phyloP scores from a whole-genome alignment of 2,329 filamentous ascomycete species.

The Boeremia exigua region DNA sequence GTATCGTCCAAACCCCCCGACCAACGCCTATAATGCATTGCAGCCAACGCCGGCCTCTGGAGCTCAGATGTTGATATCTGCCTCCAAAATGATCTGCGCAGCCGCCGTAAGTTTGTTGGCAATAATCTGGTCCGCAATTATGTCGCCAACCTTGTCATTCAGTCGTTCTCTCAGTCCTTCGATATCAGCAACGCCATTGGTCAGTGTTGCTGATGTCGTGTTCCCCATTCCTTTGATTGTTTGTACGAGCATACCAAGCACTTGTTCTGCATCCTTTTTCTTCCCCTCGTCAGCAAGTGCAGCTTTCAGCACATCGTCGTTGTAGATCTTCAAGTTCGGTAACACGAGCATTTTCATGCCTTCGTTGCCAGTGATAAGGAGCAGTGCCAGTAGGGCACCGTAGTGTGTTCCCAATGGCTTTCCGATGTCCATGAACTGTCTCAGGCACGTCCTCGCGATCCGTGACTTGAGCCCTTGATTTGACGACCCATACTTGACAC shows the following conservation, averaged over 20 bases:
- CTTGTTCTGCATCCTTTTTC: constrained; percentile 65
- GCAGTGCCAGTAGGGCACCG: constrained; percentile 81
- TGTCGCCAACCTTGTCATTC: constrained; percentile 53
- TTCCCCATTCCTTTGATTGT: constrained; percentile 62
- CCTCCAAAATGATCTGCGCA: constrained; percentile 33
- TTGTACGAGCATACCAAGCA: constrained; percentile 63
- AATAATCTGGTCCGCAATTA: constrained; percentile 50
- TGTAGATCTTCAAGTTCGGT: constrained; percentile 69
- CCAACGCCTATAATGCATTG: constrained; percentile 19
- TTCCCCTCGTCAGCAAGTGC: constrained; percentile 57
- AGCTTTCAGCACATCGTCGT: constrained; percentile 64
- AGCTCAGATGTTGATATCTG: constrained; percentile 27
- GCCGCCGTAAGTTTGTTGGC: constrained; percentile 44
- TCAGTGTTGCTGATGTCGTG: constrained; percentile 44
- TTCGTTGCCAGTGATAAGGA: constrained; percentile 74
- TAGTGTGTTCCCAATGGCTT: constrained; percentile 86
- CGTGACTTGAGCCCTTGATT: constrained; percentile 86
- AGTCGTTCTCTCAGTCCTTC: constrained; percentile 51
- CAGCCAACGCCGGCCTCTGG: not conserved
- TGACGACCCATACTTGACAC: constrained; percentile 78
- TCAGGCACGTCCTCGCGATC: constrained; percentile 90
- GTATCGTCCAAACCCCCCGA: constrained; percentile 18
- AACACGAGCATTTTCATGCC: constrained; percentile 68
- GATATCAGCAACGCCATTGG: constrained; percentile 51
- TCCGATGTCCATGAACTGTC: constrained; percentile 86